Conservation (phyloP, 225 moss, liverwort and hornwort species). For the Anthoceros angustus region DNA sequence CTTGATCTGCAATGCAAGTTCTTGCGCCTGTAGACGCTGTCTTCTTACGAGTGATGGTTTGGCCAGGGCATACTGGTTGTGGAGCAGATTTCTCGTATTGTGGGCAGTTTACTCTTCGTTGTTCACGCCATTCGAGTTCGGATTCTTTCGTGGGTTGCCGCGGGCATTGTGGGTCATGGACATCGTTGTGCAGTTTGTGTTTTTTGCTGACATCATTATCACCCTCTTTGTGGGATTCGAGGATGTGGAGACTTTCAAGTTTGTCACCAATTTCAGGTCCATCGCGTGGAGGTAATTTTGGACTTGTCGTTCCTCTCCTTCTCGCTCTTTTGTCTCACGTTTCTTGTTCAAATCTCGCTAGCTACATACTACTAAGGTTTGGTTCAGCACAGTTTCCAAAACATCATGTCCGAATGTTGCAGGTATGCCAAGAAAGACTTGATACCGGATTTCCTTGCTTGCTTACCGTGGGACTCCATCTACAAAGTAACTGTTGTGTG, state of each 20-base stretch:
- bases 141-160: conserved; percentile 28
- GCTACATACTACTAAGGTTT: too few species aligned
- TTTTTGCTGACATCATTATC: conserved; percentile 22
- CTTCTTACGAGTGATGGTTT: neutral
- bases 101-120: conserved; percentile 17
- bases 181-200: conserved; percentile 16
- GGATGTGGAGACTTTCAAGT: conserved; percentile 17
- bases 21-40: too few species aligned
- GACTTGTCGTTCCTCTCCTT: neutral
- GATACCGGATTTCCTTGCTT: conserved; percentile 16
- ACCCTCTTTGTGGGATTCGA: conserved; percentile 20
- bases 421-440: conserved; percentile 27
- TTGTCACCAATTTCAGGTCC: conserved; percentile 14
- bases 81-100: conserved; percentile 21
- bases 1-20: neutral
- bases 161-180: conserved; percentile 10
- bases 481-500: conserved; percentile 19
- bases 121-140: conserved; percentile 31
- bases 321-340: neutral
- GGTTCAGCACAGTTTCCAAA: too few species aligned
- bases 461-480: conserved; percentile 31
- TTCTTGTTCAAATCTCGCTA: too few species aligned
- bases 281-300: conserved; percentile 18
- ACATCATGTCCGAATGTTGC: conserved; percentile 2
- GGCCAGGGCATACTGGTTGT: conserved; percentile 11